Percentiles rank a stretch among this genome's conserved stretches.
Evolutionary conservation across 768 basidiomycete species (phyloP).

Genomic region (Hemileccinum rubropunctum): DNA sequence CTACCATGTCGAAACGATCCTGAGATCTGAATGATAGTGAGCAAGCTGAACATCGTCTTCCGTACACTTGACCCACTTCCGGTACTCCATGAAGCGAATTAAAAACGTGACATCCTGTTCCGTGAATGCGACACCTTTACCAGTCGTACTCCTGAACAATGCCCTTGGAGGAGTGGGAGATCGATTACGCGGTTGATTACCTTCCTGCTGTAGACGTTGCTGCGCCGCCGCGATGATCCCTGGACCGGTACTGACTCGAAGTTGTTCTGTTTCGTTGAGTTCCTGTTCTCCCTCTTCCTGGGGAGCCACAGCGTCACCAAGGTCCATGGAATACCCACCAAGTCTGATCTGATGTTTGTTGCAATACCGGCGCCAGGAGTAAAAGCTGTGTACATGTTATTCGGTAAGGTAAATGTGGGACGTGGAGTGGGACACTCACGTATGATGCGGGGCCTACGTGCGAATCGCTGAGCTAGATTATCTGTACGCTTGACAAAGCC

Average conservation of each 20-base stretch:
- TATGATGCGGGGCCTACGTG: constrained; percentile 79
- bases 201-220: constrained; percentile 39
- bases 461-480: constrained; percentile 4
- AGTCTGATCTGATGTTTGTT: constrained; percentile 92
- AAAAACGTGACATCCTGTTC: constrained; percentile 78
- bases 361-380: constrained; percentile 89
- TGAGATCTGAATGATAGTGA: constrained; percentile 40
- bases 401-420: background rate
- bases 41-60: background rate
- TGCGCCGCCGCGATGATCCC: constrained; percentile 45
- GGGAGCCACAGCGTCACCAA: constrained; percentile 47
- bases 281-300: constrained; percentile 43
- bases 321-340: constrained; percentile 78
- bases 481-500: background rate
- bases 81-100: constrained; percentile 72
- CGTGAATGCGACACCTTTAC: constrained; percentile 88
- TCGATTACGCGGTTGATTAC: constrained; percentile 46
- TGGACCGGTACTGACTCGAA: constrained; percentile 36
- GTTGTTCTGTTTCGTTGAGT: constrained; percentile 41
- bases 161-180: constrained; percentile 82
- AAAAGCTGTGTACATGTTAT: constrained; percentile 53
- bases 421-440: constrained; percentile 43
- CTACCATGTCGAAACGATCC: constrained; percentile 68
- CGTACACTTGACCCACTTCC: constrained; percentile 50
- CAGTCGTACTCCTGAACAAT: constrained; percentile 80